A percentile compares a stretch with the other conserved stretches of the same genome.
Evolutionary conservation across 345 rosid genomes (phyloP).

Genomic region (Abelmoschus esculentus): DNA sequence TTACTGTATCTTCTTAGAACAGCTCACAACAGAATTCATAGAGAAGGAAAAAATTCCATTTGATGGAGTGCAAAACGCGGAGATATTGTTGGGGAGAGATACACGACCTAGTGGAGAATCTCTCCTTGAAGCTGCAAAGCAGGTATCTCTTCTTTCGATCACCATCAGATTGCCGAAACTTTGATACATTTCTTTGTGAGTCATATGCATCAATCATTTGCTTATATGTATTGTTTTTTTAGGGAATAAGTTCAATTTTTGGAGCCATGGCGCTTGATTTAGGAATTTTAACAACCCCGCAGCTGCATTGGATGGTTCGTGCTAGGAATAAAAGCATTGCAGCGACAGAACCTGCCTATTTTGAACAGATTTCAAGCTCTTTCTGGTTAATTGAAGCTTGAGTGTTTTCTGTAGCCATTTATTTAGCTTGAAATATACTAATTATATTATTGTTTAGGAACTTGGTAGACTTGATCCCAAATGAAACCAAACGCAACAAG

Average conservation of each 20-base stretch:
- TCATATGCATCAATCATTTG: neutral
- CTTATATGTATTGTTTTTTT: neutral
- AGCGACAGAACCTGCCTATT: constrained; percentile 68
- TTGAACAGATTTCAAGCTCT: constrained; percentile 62
- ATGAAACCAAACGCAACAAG: constrained; percentile 18
- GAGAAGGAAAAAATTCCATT: constrained; percentile 52
- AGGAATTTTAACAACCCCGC: constrained; percentile 91
- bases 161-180: constrained; percentile 1
- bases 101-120: constrained; percentile 92
- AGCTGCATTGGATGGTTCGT: constrained; percentile 90
- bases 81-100: constrained; percentile 78
- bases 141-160: constrained; percentile 22
- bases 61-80: constrained; percentile 38
- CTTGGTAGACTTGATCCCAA: constrained; percentile 59
- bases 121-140: constrained; percentile 74
- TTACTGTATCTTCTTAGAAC: constrained; percentile 2
- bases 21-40: constrained; percentile 56
- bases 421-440: neutral
- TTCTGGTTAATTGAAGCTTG: constrained; percentile 39
- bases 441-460: constrained; percentile 32
- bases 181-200: neutral
- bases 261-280: constrained; percentile 55
- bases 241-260: constrained; percentile 62
- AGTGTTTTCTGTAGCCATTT: neutral
- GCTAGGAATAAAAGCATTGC: constrained; percentile 64